Conservation (phyloP, 2,329 filamentous ascomycete species). For the Diaporthe sp. region DNA sequence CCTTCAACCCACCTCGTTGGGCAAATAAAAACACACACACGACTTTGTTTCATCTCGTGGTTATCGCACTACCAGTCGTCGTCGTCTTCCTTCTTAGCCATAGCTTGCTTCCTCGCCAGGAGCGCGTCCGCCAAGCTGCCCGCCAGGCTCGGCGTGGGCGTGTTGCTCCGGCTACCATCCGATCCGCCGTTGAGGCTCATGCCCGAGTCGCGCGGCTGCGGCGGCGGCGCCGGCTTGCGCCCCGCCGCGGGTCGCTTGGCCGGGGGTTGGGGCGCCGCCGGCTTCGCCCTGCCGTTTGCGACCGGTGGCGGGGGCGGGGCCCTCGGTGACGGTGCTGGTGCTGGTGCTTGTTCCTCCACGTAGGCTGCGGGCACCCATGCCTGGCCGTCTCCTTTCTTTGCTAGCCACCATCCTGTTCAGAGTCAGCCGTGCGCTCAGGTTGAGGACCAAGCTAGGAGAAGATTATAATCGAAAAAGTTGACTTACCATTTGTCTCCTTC, state of each 20-base stretch:
- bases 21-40: neutral
- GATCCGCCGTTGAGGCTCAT: conserved; percentile 69
- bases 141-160: conserved; percentile 76
- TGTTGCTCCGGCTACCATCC: conserved; percentile 74
- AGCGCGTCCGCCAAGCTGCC: conserved; percentile 84
- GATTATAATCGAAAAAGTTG: neutral
- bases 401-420: conserved; percentile 92
- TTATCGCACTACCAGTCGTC: conserved; percentile 70
- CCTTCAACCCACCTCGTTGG: neutral
- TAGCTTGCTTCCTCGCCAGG: conserved; percentile 78
- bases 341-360: conserved; percentile 82
- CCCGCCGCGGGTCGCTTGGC: conserved; percentile 80
- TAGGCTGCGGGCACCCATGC: conserved; percentile 97
- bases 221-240: conserved; percentile 74
- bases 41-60: neutral
- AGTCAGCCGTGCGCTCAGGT: conserved; percentile 40
- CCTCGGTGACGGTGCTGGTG: conserved; percentile 68
- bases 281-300: conserved; percentile 65
- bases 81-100: conserved; percentile 77
- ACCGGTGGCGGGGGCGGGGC: conserved; percentile 72
- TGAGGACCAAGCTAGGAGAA: too few species aligned
- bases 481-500: conserved; percentile 93
- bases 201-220: conserved; percentile 77
- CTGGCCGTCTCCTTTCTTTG: conserved; percentile 77
- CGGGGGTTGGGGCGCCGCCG: conserved; percentile 80